Conservation (phyloP, 495 filamentous ascomycete genomes). For the Tuber aestivum region DNA sequence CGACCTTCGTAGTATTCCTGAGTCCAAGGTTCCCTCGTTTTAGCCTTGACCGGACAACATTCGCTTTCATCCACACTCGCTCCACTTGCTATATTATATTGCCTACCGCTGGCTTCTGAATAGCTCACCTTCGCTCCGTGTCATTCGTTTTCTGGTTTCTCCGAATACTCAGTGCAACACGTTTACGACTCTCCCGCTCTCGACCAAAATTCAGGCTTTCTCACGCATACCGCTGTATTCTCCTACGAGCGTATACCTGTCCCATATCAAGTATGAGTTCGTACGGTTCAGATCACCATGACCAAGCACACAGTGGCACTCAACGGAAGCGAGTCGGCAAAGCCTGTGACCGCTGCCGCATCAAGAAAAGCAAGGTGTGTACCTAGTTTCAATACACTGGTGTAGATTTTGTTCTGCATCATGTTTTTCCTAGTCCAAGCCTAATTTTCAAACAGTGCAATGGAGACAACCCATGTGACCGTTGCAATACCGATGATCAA, state of each 20-base stretch:
- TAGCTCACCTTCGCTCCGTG: constrained; percentile 1
- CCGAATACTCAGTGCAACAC: not conserved
- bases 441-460: constrained; percentile 50
- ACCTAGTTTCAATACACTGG: constrained; percentile 14
- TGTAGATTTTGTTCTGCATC: constrained; percentile 4
- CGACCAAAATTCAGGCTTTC: not conserved
- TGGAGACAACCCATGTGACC: constrained; percentile 55
- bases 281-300: constrained; percentile 28
- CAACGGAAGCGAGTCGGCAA: constrained; percentile 57
- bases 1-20: constrained; percentile 1
- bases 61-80: constrained; percentile 6
- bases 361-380: constrained; percentile 62
- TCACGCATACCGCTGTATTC: not conserved
- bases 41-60: constrained; percentile 2
- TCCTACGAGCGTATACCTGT: not conserved
- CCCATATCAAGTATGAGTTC: constrained; percentile 8
- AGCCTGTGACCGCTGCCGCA: constrained; percentile 58
- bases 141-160: constrained; percentile 4
- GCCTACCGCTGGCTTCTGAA: not conserved
- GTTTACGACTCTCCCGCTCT: not conserved
- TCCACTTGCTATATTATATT: not conserved
- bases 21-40: constrained; percentile 5
- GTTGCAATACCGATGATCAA: constrained; percentile 56
- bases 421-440: constrained; percentile 20
- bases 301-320: constrained; percentile 28